phyloP scores from a whole-genome alignment of 345 rosid species.

The Populus pruinosa region DNA sequence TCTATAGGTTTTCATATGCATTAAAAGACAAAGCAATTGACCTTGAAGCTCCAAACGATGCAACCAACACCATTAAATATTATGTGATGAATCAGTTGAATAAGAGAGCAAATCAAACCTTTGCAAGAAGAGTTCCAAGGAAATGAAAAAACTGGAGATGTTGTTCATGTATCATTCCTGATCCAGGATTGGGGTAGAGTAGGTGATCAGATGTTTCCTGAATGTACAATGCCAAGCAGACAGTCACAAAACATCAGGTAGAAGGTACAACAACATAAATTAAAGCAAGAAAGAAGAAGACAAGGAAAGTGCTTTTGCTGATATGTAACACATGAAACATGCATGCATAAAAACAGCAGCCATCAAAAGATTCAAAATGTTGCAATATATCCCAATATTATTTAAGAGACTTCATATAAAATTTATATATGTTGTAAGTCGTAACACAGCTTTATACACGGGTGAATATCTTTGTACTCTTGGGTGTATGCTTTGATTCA shows the following conservation, averaged over 20 bases:
- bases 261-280: not conserved
- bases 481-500: not conserved
- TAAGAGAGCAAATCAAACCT: slow-evolving; percentile 41
- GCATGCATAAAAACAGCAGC: not conserved
- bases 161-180: slow-evolving; percentile 93
- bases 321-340: not conserved
- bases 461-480: not conserved
- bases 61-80: not conserved
- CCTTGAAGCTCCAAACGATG: not conserved
- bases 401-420: not conserved
- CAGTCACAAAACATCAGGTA: not conserved
- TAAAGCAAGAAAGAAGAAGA: not conserved
- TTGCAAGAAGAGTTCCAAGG: slow-evolving; percentile 86
- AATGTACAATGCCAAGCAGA: not conserved
- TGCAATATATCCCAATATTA: not conserved
- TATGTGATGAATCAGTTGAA: not conserved
- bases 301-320: not conserved
- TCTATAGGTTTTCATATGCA: not conserved
- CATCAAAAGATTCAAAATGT: not conserved
- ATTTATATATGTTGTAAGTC: not conserved
- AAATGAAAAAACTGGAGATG: slow-evolving; percentile 96
- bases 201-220: slow-evolving; percentile 98
- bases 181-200: slow-evolving; percentile 98
- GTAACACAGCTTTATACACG: not conserved
- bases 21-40: not conserved